Conservation (phyloP, 2,329 filamentous ascomycete genomes). For the Arachnopeziza araneosa region DNA sequence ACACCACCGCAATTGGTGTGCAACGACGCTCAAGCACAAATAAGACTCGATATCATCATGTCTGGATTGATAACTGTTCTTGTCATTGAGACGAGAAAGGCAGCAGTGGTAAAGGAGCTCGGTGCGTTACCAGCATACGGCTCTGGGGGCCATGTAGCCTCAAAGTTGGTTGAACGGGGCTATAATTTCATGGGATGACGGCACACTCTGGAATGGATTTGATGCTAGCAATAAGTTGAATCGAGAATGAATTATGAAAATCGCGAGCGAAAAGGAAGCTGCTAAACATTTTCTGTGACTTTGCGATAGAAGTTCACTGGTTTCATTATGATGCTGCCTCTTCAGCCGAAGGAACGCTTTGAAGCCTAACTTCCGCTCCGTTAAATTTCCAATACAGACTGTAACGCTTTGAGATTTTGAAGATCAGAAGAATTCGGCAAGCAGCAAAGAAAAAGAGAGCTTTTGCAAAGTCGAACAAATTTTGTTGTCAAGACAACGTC, state of each 20-base stretch:
- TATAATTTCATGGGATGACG: neutral
- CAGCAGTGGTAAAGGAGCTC: slow-evolving; percentile 6
- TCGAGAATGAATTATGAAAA: neutral
- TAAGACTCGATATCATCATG: slow-evolving; percentile 4
- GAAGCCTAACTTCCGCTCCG: no score
- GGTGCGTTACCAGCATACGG: slow-evolving; percentile 2
- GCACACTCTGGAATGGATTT: neutral
- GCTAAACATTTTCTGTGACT: no score
- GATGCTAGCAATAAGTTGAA: neutral
- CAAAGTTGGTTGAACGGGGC: slow-evolving; percentile 3
- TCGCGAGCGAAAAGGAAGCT: no score
- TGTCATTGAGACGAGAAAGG: slow-evolving; percentile 4
- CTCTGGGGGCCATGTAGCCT: neutral
- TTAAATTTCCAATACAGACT: no score
- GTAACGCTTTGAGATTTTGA: no score
- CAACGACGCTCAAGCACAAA: neutral
- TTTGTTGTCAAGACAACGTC: no score
- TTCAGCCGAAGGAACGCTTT: no score
- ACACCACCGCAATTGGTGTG: slow-evolving; percentile 4
- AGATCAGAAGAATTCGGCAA: no score
- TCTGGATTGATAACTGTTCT: slow-evolving; percentile 2
- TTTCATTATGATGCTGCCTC: no score
- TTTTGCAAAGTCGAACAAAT: no score
- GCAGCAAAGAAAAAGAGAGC: no score
- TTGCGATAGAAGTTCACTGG: no score